Conservation (phyloP, 1,284 basidiomycete species). For the Boletus smithii region DNA sequence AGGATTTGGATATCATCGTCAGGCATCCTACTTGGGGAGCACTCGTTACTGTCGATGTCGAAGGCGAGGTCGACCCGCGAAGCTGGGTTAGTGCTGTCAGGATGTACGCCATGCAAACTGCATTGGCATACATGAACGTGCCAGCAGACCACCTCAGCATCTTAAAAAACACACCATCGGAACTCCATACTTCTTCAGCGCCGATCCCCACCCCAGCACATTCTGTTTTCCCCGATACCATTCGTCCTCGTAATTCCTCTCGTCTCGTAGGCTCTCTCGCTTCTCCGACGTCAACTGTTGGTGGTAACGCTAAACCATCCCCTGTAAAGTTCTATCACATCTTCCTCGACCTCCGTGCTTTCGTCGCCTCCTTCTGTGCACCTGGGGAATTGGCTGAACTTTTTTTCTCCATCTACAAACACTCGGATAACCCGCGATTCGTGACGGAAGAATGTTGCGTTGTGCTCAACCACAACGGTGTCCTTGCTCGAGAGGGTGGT, state of each 20-base stretch:
- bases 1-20: slow-evolving; percentile 93
- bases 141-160: slow-evolving; percentile 39
- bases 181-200: slow-evolving; percentile 39
- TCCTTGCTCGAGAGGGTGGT: slow-evolving; percentile 70
- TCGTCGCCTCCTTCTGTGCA: slow-evolving; percentile 85
- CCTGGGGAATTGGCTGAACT: slow-evolving; percentile 92
- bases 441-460: slow-evolving; percentile 94
- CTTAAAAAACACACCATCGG: slow-evolving; percentile 36
- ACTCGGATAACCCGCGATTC: slow-evolving; percentile 73
- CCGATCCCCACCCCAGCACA: slow-evolving; percentile 60
- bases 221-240: slow-evolving; percentile 62
- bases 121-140: slow-evolving; percentile 77
- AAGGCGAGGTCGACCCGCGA: slow-evolving; percentile 68
- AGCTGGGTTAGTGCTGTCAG: slow-evolving; percentile 84
- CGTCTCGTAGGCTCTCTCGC: slow-evolving; percentile 49
- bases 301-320: slow-evolving; percentile 35
- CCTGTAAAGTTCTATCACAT: slow-evolving; percentile 82
- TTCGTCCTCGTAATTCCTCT: slow-evolving; percentile 45
- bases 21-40: slow-evolving; percentile 90
- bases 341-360: slow-evolving; percentile 86
- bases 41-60: slow-evolving; percentile 81
- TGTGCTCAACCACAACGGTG: slow-evolving; percentile 88
- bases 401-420: slow-evolving; percentile 91
- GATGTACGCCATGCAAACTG: slow-evolving; percentile 85
- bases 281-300: slow-evolving; percentile 18